Base-by-base conservation (phyloP, 805 yeast genomes). In the Sugiyamaella marilandica region DNA sequence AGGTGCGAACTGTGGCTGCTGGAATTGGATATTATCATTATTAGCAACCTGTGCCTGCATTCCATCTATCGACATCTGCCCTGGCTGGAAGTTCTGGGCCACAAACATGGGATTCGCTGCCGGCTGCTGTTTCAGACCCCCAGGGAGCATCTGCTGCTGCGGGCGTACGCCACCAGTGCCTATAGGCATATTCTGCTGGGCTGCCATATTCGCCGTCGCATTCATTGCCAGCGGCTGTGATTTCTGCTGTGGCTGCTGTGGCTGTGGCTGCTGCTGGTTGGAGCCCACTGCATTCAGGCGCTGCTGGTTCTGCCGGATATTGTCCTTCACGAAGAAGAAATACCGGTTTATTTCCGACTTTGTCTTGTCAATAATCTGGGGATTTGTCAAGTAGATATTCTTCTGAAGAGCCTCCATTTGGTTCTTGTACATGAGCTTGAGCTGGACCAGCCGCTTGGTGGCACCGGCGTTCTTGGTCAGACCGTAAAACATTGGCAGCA, bases 371-470 rank as follows among this genome's bases (percentile, higher is more conserved):
- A 87, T 72, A 39, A 87, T 74, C 45, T 82, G 87, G 13, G 85
- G 85, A n/a, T 81, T 80, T 0, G 91, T 91, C 56, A 83, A 78
- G 62, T 78, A 88, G 19, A 77, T 73, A 3, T 84, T 84, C 57
- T 80, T 75, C 53, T 82, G 78, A 58, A 88, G 73, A 45, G 79
- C 82, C 49, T 87, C 94, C 59, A 84, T 70, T 55, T 88, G 85
- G 64, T 84, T 85, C 62, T 82, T 84, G 43, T 87, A 82, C 84
- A 88, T 84, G 55, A 82, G 77, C 68, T 88, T 83, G 75, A 87
- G 80, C 64, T 86, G 91, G 55, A 90, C 76, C 54, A 90, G 77
- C 59, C 87, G 79, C 62, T 81, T 82, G 1, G 95, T 85, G 9
- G 87, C 91, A 47, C 83, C 87, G 47, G 76, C 78, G 65, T 85